Conservation (phyloP, 2,329 filamentous ascomycete species). For the Penicillium decumbens region DNA sequence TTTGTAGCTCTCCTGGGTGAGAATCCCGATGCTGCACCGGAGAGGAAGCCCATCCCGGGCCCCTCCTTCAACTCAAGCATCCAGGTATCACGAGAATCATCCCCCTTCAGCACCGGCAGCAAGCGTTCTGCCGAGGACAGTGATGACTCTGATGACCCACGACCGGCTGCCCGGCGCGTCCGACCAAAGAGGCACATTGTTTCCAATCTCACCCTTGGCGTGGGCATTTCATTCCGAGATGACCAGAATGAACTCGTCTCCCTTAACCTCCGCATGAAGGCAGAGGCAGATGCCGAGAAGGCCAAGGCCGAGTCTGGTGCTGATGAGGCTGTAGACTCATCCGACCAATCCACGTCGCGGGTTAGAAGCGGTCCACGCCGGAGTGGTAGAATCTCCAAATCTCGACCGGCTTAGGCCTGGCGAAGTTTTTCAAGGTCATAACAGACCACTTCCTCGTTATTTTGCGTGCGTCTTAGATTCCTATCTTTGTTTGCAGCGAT, state of each 20-base stretch:
- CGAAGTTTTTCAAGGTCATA: background rate
- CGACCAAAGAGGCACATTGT: constrained; percentile 32
- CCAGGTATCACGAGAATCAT: constrained; percentile 40
- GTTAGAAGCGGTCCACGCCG: constrained; percentile 13
- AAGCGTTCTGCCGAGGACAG: constrained; percentile 41
- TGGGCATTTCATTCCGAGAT: constrained; percentile 38
- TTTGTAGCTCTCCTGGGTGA: constrained; percentile 51
- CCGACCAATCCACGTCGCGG: constrained; percentile 8
- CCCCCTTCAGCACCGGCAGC: constrained; percentile 40
- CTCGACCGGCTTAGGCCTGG: constrained; percentile 8
- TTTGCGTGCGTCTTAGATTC: constrained; percentile 8
- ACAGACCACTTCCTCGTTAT: constrained; percentile 1
- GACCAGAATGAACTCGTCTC: constrained; percentile 39
- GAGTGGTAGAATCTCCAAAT: constrained; percentile 19
- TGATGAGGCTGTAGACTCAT: background rate
- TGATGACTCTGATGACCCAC: constrained; percentile 36
- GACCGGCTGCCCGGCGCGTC: constrained; percentile 26
- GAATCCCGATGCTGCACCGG: constrained; percentile 28
- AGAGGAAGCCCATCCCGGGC: constrained; percentile 20
- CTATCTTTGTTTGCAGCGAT: constrained; percentile 16
- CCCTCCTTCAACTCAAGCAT: constrained; percentile 32
- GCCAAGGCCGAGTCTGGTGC: constrained; percentile 3
- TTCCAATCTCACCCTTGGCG: constrained; percentile 33
- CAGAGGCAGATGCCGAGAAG: constrained; percentile 16
- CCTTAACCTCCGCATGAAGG: constrained; percentile 29